Percentiles rank a stretch among this genome's conserved stretches.
Conservation (phyloP, 2,329 filamentous ascomycete genomes). For the Calonectria hawksworthii region DNA sequence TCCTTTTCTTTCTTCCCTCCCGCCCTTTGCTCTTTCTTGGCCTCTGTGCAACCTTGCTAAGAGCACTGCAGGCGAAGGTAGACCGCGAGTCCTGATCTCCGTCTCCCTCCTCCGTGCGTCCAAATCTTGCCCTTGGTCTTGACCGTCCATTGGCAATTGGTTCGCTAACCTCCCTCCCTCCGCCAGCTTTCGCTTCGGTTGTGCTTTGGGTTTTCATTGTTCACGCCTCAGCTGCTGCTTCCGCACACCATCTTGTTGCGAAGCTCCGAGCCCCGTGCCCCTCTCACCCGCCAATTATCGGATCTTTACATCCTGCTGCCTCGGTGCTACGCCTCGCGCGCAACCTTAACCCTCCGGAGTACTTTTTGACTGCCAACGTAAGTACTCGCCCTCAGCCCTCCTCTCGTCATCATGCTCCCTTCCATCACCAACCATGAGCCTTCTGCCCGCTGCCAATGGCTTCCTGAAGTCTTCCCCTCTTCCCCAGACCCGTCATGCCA, state of each 20-base stretch:
- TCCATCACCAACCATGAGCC: slow-evolving; percentile 10
- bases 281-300: slow-evolving; percentile 22
- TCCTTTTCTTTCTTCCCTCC: slow-evolving; percentile 17
- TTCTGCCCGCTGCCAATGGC: slow-evolving; percentile 38
- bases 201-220: slow-evolving; percentile 30
- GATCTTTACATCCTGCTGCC: slow-evolving; percentile 30
- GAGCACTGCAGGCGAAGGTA: background rate
- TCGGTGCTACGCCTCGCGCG: slow-evolving; percentile 36
- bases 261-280: slow-evolving; percentile 19
- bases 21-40: background rate
- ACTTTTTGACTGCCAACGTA: slow-evolving; percentile 33
- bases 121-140: slow-evolving; percentile 16
- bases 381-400: slow-evolving; percentile 37
- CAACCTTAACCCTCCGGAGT: slow-evolving; percentile 19
- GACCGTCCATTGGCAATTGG: slow-evolving; percentile 39
- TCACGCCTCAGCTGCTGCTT: slow-evolving; percentile 8
- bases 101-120: slow-evolving; percentile 21
- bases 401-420: slow-evolving; percentile 16
- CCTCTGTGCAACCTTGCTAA: background rate
- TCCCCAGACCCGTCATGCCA: slow-evolving; percentile 29
- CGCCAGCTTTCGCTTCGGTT: slow-evolving; percentile 27
- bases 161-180: slow-evolving; percentile 28
- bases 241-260: slow-evolving; percentile 9
- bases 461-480: slow-evolving; percentile 32
- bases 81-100: background rate